Evolutionary conservation across 148 eudicot species (phyloP).

Genomic region (Talinum fruticosum): DNA sequence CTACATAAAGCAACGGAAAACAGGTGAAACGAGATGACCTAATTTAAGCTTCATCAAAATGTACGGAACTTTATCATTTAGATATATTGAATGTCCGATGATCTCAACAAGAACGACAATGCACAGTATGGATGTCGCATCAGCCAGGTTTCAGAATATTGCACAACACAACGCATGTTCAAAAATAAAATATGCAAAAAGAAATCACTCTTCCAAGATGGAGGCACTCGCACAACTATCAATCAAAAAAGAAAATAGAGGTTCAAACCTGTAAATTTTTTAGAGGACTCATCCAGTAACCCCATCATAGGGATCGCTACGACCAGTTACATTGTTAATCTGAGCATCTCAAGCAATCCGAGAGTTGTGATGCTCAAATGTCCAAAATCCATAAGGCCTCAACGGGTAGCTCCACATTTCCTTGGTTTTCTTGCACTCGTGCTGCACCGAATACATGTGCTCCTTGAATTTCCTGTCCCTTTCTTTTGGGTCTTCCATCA

Average conservation of each 20-base stretch:
- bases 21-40: neutral
- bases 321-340: constrained; percentile 84
- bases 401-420: constrained; percentile 80
- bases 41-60: neutral
- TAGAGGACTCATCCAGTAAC: constrained; percentile 52
- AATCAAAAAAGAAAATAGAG: neutral
- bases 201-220: neutral
- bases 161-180: neutral
- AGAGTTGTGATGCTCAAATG: constrained; percentile 81
- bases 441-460: constrained; percentile 60
- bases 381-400: constrained; percentile 96
- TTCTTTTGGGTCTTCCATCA: constrained; percentile 87
- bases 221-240: neutral
- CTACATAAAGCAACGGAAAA: neutral
- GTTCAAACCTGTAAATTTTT: constrained; percentile 22
- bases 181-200: neutral
- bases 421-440: constrained; percentile 67
- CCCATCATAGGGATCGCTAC: constrained; percentile 91
- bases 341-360: constrained; percentile 93
- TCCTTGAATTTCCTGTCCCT: constrained; percentile 80
- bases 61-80: neutral
- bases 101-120: neutral
- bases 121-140: neutral
- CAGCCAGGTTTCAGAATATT: neutral
- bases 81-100: neutral